Evolutionary conservation across 257 asterid genomes (phyloP).

Genomic region (Penstemon davidsonii): DNA sequence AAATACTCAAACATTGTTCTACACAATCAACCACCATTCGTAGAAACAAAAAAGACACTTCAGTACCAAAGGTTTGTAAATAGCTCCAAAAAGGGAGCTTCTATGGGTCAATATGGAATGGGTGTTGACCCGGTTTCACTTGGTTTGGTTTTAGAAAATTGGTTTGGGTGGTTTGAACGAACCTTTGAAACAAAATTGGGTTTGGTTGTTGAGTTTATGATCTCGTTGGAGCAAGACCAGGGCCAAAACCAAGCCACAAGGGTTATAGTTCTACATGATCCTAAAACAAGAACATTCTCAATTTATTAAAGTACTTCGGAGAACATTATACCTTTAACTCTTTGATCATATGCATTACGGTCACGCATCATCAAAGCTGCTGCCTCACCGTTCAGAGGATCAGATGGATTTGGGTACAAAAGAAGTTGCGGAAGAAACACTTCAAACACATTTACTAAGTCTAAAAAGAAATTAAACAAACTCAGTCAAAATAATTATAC

Average conservation of each 20-base stretch:
- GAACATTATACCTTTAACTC: slow-evolving; percentile 68
- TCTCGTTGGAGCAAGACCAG: too few relatives aligned
- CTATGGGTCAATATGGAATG: too few relatives aligned
- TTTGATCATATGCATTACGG: slow-evolving; percentile 60
- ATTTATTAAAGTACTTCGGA: background rate
- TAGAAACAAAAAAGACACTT: background rate
- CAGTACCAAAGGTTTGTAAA: background rate
- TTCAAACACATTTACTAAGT: slow-evolving; percentile 87
- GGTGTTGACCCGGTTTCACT: too few relatives aligned
- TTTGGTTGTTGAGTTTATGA: too few relatives aligned
- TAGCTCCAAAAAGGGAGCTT: background rate
- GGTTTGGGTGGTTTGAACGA: too few relatives aligned
- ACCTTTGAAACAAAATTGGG: too few relatives aligned
- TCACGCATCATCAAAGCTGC: slow-evolving; percentile 95
- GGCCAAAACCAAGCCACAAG: too few relatives aligned
- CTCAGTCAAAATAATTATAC: slow-evolving; percentile 5
- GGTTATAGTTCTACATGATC: too few relatives aligned
- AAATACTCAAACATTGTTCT: background rate
- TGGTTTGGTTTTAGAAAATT: too few relatives aligned
- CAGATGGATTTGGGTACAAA: slow-evolving; percentile 86
- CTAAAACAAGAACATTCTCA: slow-evolving; percentile 2
- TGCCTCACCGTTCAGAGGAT: slow-evolving; percentile 91
- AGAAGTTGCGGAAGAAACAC: slow-evolving; percentile 97
- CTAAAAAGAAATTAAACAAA: slow-evolving; percentile 40
- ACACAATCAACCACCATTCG: background rate